A percentile compares a stretch with the other conserved stretches of the same genome.
phyloP scores from a whole-genome alignment of 75 land plant genomes.

The Picea sitchensis region DNA sequence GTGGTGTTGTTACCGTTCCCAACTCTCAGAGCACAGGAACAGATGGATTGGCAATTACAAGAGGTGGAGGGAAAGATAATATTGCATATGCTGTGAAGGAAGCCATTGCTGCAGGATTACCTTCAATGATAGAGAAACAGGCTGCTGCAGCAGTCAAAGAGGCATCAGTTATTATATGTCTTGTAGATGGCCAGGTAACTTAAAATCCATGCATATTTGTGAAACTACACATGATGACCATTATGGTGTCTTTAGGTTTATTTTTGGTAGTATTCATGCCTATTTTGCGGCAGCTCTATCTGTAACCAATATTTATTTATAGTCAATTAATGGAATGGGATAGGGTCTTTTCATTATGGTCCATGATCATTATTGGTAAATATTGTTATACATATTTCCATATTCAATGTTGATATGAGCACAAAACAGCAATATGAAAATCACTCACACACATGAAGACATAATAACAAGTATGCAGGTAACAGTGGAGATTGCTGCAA shows the following conservation, averaged over 20 bases:
- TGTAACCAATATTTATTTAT: background rate
- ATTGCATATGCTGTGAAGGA: slow-evolving; percentile 69
- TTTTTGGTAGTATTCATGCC: background rate
- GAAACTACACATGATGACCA: background rate
- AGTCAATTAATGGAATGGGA: background rate
- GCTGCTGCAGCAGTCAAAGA: slow-evolving; percentile 88
- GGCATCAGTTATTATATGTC: slow-evolving; percentile 77
- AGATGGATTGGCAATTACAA: slow-evolving; percentile 80
- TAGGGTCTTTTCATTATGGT: background rate
- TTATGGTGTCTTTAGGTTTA: slow-evolving; percentile 1
- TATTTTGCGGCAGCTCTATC: background rate
- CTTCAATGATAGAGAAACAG: slow-evolving; percentile 95
- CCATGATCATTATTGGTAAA: background rate
- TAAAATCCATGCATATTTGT: background rate
- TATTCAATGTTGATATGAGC: no score
- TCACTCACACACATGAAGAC: no score
- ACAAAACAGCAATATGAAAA: no score
- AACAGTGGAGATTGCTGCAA: no score
- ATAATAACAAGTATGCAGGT: no score
- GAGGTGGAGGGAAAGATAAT: slow-evolving; percentile 78
- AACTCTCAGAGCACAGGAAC: slow-evolving; percentile 52
- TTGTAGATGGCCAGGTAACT: slow-evolving; percentile 95
- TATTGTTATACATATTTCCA: no score
- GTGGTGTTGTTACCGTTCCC: slow-evolving; percentile 86
- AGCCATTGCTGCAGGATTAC: slow-evolving; percentile 86